Percentiles rank a stretch among this genome's conserved stretches.
Evolutionary conservation across 257 asterid species (phyloP).

Genomic region (Thymus mandschuricus): DNA sequence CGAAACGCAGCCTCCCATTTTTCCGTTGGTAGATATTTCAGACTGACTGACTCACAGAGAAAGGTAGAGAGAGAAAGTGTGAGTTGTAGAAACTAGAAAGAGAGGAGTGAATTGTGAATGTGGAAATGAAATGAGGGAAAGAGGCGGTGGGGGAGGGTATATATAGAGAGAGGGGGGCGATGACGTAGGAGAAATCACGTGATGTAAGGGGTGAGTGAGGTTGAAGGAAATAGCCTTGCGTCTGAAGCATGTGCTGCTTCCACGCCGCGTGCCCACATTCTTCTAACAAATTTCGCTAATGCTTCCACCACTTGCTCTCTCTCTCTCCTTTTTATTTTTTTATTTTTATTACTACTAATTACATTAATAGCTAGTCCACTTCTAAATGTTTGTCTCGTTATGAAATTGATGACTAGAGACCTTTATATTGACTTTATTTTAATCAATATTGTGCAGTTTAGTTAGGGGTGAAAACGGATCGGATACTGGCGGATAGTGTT

Average conservation of each 20-base stretch:
- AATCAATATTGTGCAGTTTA: too few relatives aligned
- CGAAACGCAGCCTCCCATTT: constrained; percentile 45
- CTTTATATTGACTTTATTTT: too few relatives aligned
- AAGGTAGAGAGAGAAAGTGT: background rate
- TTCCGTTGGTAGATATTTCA: background rate
- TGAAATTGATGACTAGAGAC: too few relatives aligned
- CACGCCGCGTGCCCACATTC: constrained; percentile 16
- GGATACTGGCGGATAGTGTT: too few relatives aligned
- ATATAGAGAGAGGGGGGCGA: background rate
- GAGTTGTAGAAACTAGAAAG: background rate
- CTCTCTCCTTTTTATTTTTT: too few relatives aligned
- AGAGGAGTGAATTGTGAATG: constrained; percentile 5
- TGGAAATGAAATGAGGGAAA: constrained; percentile 5
- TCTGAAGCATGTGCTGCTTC: constrained; percentile 38
- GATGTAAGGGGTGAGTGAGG: constrained; percentile 38
- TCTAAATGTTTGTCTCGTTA: too few relatives aligned
- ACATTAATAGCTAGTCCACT: too few relatives aligned
- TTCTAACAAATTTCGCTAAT: constrained; percentile 17
- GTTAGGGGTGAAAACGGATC: too few relatives aligned
- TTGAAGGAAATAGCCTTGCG: constrained; percentile 28
- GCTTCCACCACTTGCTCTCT: background rate
- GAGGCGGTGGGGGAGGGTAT: constrained; percentile 31
- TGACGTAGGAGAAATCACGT: constrained; percentile 18
- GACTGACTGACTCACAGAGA: background rate
- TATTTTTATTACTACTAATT: too few relatives aligned